These are phyloP conservation scores for Epichloe bromicola DNA, from an alignment of 2,329 filamentous ascomycete species.

Conservation along the genomic window DNA sequence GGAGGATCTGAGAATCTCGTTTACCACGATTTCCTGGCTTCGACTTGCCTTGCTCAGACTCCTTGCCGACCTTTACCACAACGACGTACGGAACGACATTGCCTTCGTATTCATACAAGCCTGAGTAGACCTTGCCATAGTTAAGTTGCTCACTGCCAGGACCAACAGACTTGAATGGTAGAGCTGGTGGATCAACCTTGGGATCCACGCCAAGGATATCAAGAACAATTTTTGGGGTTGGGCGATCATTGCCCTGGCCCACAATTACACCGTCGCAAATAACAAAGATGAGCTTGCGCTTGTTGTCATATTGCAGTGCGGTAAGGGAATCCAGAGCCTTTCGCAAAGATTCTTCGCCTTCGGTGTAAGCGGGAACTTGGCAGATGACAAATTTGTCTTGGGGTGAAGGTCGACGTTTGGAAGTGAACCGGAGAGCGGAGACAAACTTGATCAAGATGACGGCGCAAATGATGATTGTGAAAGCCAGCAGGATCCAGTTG, in stretches of 20 bases:
- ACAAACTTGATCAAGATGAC: constrained; percentile 85
- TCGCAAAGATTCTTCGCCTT: constrained; percentile 87
- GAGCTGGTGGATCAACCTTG: constrained; percentile 85
- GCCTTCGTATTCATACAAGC: constrained; percentile 92
- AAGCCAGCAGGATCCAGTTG: constrained; percentile 78
- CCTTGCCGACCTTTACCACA: constrained; percentile 92
- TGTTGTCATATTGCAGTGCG: constrained; percentile 93
- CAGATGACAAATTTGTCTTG: constrained; percentile 99
- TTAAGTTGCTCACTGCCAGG: constrained; percentile 85
- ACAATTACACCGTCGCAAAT: constrained; percentile 97
- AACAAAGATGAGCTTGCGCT: constrained; percentile 90
- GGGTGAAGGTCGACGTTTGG: constrained; percentile 74
- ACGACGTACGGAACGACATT: constrained; percentile 96
- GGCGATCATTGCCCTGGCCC: constrained; percentile 87
- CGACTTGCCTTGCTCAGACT: constrained; percentile 78
- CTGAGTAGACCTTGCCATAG: constrained; percentile 96
- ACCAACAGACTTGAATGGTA: constrained; percentile 90
- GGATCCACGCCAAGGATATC: constrained; percentile 96
- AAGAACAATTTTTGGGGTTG: constrained; percentile 92
- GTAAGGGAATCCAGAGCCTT: constrained; percentile 92
- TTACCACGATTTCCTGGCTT: constrained; percentile 98
- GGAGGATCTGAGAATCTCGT: constrained; percentile 88
- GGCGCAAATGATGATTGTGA: constrained; percentile 68
- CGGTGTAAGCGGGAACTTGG: constrained; percentile 93
- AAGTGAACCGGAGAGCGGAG: constrained; percentile 83